phyloP scores from a whole-genome alignment of 345 rosid genomes.

The Rhodomyrtus tomentosa region DNA sequence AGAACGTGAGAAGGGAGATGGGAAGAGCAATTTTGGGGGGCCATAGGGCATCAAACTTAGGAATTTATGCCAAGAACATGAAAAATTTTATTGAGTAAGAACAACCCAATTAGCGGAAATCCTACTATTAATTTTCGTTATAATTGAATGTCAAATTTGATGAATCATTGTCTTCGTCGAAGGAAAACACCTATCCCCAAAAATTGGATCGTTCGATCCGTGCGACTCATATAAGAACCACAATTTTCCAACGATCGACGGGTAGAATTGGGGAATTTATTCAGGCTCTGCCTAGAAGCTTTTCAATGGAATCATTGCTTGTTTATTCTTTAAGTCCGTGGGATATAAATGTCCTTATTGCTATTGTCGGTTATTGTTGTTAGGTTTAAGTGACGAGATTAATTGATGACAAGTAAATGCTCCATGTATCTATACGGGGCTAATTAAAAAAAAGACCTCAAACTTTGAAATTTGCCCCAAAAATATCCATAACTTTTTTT shows the following conservation, averaged over 20 bases:
- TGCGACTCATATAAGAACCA: not conserved
- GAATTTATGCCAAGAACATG: not conserved
- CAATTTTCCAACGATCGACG: not conserved
- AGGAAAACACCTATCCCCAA: not conserved
- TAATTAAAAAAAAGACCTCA: too few species aligned
- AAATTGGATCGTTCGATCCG: too few species aligned
- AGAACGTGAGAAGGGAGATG: not conserved
- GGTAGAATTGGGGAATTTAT: not conserved
- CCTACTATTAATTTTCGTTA: not conserved
- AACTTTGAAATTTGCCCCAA: too few species aligned
- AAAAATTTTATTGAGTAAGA: not conserved
- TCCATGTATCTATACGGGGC: not conserved
- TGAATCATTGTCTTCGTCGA: not conserved
- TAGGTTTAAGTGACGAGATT: not conserved
- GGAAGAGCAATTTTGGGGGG: not conserved
- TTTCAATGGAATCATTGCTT: not conserved
- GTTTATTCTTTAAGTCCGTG: not conserved
- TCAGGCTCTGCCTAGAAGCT: not conserved
- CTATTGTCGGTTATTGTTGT: not conserved
- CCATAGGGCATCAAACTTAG: not conserved
- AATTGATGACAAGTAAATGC: not conserved
- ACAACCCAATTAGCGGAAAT: not conserved
- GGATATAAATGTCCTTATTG: not conserved
- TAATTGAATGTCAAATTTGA: not conserved
- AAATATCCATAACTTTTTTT: too few species aligned